These are phyloP conservation scores for Penicillium sp. DNA, from an alignment of 2,329 filamentous ascomycete species.

Conservation along the genomic window DNA sequence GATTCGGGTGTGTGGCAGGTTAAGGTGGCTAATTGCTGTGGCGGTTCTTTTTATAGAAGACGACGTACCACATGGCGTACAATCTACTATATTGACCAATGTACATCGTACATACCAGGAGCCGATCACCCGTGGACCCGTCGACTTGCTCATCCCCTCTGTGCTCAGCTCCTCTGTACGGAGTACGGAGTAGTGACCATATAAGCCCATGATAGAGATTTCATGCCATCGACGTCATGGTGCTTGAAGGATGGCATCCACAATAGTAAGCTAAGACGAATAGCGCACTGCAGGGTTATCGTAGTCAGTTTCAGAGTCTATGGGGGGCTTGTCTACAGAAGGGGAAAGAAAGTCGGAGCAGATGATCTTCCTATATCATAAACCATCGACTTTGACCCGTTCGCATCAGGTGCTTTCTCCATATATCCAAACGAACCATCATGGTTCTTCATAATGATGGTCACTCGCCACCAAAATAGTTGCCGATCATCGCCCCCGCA, in stretches of 20 bases:
- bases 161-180: too few species aligned
- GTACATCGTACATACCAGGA: too few species aligned
- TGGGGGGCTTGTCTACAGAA: neutral
- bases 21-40: conserved; percentile 1
- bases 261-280: conserved; percentile 1
- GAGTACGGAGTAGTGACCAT: neutral
- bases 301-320: neutral
- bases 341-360: neutral
- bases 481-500: neutral
- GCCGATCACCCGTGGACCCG: neutral
- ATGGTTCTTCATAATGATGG: neutral
- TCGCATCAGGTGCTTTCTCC: neutral
- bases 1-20: neutral
- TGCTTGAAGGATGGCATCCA: conserved; percentile 3
- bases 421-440: neutral
- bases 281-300: neutral
- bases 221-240: conserved; percentile 9
- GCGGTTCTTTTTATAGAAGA: conserved; percentile 10
- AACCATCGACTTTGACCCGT: neutral
- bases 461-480: neutral
- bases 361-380: neutral
- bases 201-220: neutral
- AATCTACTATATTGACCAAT: neutral
- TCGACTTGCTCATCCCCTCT: neutral
- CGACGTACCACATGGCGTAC: neutral